phyloP scores from a whole-genome alignment of 805 yeast genomes.

The Metschnikowia noctiluminum region DNA sequence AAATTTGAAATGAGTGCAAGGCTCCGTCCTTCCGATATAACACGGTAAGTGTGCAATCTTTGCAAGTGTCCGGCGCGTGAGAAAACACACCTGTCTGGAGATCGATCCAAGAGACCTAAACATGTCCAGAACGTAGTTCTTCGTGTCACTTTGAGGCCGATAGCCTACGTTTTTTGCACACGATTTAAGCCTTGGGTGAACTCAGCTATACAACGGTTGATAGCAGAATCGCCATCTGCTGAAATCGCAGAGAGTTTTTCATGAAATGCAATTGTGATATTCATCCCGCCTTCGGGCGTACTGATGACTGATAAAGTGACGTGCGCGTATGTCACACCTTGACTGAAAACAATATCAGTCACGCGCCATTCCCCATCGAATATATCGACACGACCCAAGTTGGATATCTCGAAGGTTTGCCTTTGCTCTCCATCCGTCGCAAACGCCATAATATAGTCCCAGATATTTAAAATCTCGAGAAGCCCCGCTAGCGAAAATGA shows the following conservation, averaged over 20 bases:
- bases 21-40: no score
- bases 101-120: no score
- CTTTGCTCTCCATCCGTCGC: constrained; percentile 1
- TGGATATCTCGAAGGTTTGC: constrained; percentile 15
- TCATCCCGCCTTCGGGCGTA: constrained; percentile 15
- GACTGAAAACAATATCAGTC: constrained; percentile 12
- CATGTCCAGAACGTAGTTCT: neutral
- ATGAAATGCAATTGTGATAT: constrained; percentile 9
- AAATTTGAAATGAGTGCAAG: no score
- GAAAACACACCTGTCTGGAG: no score
- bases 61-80: no score
- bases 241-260: constrained; percentile 3
- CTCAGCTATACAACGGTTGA: constrained; percentile 3
- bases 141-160: neutral
- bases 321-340: constrained; percentile 12
- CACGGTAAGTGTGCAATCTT: no score
- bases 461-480: constrained; percentile 8
- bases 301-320: constrained; percentile 12
- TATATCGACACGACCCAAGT: constrained; percentile 9
- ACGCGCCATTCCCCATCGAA: constrained; percentile 7
- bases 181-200: neutral
- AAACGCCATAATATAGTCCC: constrained; percentile 4
- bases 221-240: neutral
- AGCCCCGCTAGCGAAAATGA: constrained; percentile 9
- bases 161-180: no score